Conservation (phyloP, 1,139 yeast genomes). For the Diutina rugosa region DNA sequence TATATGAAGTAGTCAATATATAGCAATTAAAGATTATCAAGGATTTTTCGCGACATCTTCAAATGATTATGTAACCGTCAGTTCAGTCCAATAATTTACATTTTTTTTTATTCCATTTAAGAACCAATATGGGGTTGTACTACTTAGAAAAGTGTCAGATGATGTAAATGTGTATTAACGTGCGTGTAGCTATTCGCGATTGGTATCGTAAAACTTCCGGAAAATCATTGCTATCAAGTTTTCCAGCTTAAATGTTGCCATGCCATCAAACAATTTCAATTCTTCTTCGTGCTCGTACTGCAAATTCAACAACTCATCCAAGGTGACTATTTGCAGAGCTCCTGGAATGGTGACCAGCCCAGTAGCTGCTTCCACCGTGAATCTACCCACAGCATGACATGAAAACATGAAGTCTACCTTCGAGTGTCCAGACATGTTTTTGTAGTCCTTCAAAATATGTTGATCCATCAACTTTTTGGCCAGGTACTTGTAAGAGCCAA, state of each 20-base stretch:
- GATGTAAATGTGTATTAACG: background rate
- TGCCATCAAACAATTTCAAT: conserved; percentile 47
- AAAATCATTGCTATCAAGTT: conserved; percentile 56
- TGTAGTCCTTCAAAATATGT: conserved; percentile 50
- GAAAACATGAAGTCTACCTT: conserved; percentile 66
- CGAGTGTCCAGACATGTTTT: conserved; percentile 34
- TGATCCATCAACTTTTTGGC: conserved; percentile 67
- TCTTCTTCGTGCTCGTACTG: conserved; percentile 48
- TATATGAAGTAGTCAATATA: no score
- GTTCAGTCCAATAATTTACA: no score
- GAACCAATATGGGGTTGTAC: no score
- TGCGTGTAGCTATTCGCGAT: conserved; percentile 3
- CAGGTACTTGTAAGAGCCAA: conserved; percentile 76
- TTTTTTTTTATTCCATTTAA: no score
- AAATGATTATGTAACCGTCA: no score
- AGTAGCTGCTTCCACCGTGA: conserved; percentile 51
- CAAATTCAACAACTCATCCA: conserved; percentile 56
- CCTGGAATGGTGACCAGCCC: conserved; percentile 36
- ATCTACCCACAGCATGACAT: conserved; percentile 62
- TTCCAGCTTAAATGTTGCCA: conserved; percentile 55
- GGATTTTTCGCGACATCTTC: no score
- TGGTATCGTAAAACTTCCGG: conserved; percentile 52
- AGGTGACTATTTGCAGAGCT: conserved; percentile 37
- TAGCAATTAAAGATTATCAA: no score
- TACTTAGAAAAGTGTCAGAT: background rate